These are phyloP conservation scores for Eimeria sp. DNA, from an alignment of 169 alveolate species.

Conservation along the genomic window DNA sequence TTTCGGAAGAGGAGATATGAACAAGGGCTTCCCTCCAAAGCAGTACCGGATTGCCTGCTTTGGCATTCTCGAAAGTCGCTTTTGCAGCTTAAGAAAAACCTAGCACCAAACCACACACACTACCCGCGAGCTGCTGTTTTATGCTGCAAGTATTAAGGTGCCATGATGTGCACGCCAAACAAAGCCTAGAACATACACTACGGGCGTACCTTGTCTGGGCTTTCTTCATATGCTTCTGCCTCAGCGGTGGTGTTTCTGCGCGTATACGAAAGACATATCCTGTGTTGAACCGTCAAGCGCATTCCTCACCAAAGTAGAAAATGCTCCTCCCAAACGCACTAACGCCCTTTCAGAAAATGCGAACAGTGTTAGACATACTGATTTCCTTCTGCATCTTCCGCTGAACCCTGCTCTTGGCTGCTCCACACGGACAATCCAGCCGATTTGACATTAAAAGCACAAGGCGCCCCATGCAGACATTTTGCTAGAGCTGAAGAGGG, in stretches of 20 bases:
- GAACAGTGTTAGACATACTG: conserved; percentile 22
- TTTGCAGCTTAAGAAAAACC: conserved; percentile 82
- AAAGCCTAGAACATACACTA: not conserved
- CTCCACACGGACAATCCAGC: conserved; percentile 7
- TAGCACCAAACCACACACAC: not conserved
- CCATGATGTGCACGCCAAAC: not conserved
- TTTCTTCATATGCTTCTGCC: conserved; percentile 64
- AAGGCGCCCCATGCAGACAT: not conserved
- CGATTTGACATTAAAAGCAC: not conserved
- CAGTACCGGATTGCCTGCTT: conserved; percentile 82
- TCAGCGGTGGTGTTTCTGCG: conserved; percentile 44
- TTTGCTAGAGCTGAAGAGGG: not conserved
- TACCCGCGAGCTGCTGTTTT: not conserved
- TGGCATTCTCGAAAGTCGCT: conserved; percentile 76
- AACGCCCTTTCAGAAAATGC: not conserved
- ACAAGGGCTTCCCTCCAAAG: conserved; percentile 84
- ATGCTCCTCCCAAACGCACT: not conserved
- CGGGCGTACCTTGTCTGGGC: conserved; percentile 45
- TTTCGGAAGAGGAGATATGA: conserved; percentile 6
- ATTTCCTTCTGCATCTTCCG: conserved; percentile 44
- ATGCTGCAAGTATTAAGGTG: not conserved
- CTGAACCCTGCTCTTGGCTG: conserved; percentile 53
- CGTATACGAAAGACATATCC: not conserved
- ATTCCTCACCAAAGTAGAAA: not conserved
- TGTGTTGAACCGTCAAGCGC: not conserved